Conservation (phyloP, 305 asterid species). For the Solanum aculeatissimum region DNA sequence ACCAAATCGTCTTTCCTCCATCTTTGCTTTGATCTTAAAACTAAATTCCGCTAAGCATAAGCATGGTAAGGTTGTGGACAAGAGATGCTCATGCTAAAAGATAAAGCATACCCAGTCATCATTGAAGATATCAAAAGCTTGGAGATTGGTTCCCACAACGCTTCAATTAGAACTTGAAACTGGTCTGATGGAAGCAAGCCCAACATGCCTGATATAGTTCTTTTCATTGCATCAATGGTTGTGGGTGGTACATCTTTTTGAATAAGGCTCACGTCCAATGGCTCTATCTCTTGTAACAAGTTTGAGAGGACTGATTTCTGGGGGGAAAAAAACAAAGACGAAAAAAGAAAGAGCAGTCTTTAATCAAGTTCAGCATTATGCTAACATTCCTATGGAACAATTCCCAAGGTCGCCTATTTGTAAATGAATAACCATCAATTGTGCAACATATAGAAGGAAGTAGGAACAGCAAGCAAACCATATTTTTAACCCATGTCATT, state of each 20-base stretch:
- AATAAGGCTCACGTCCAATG: slow-evolving; percentile 74
- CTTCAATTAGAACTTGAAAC: slow-evolving; percentile 78
- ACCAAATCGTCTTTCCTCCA: background rate
- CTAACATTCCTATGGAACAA: background rate
- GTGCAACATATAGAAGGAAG: background rate
- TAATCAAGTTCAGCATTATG: background rate
- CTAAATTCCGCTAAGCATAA: background rate
- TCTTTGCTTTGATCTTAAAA: background rate
- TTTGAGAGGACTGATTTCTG: slow-evolving; percentile 54
- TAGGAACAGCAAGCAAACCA: background rate
- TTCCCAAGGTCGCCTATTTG: background rate
- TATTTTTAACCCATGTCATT: background rate
- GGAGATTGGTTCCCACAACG: slow-evolving; percentile 83
- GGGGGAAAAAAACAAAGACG: background rate
- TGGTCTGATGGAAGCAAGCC: slow-evolving; percentile 89
- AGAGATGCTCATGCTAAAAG: background rate
- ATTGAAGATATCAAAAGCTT: slow-evolving; percentile 80
- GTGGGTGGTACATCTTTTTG: slow-evolving; percentile 82
- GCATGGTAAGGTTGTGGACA: background rate
- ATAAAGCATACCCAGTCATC: slow-evolving; percentile 72
- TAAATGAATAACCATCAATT: background rate
- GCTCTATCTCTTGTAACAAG: slow-evolving; percentile 78
- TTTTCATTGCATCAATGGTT: slow-evolving; percentile 88
- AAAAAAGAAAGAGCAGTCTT: background rate
- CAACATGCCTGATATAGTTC: slow-evolving; percentile 88